Percentiles rank a stretch among this genome's conserved stretches.
Evolutionary conservation across 345 rosid species (phyloP).

Genomic region (Citrus hindsii): DNA sequence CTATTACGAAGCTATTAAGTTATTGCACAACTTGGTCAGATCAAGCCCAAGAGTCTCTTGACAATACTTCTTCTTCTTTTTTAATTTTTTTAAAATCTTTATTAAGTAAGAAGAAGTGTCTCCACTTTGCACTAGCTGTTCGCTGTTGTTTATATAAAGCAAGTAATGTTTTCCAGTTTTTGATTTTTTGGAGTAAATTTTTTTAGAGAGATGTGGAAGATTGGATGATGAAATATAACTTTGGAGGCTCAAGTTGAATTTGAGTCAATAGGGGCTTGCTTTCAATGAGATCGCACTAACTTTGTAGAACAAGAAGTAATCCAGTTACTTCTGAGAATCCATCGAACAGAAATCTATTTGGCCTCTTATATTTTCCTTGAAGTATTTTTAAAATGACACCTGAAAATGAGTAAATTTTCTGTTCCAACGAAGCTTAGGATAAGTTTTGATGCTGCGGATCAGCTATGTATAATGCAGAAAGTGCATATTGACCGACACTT

Average conservation of each 20-base stretch:
- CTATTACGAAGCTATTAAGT: constrained; percentile 74
- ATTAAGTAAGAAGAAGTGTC: constrained; percentile 44
- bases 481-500: constrained; percentile 73
- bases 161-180: neutral
- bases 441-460: constrained; percentile 90
- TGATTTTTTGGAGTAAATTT: neutral
- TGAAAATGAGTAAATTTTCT: neutral
- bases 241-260: constrained; percentile 61
- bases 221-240: constrained; percentile 75
- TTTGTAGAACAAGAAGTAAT: constrained; percentile 96
- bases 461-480: constrained; percentile 77
- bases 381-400: neutral
- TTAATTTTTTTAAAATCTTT: constrained; percentile 65
- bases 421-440: constrained; percentile 80
- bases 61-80: constrained; percentile 29
- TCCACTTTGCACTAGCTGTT: neutral
- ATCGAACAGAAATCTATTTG: neutral
- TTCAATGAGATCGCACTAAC: constrained; percentile 93
- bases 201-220: constrained; percentile 82
- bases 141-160: neutral
- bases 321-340: constrained; percentile 50
- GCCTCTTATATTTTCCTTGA: neutral
- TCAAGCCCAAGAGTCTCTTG: constrained; percentile 94
- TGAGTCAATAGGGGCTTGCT: constrained; percentile 93
- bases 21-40: constrained; percentile 66